Evolutionary conservation across 768 basidiomycete species (phyloP), one percentile per base, ranked within the genome.

Genomic region (Tylopilus sp.): DNA sequence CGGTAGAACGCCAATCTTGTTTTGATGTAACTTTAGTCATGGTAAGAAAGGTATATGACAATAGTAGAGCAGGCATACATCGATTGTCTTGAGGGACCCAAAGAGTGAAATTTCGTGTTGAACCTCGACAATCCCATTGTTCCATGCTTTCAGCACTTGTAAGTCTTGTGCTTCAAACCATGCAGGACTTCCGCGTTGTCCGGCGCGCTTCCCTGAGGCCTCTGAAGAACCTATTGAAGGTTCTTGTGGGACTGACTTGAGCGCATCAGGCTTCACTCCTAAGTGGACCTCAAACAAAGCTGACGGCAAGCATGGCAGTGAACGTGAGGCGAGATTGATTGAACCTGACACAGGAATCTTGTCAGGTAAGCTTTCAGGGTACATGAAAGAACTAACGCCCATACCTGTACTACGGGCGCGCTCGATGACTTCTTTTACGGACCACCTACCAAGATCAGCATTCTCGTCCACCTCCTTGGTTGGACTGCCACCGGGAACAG

Each of bases 161-260:
- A 93, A 71, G 68, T 93, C 90, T 63, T 87, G 85, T 2, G 86
- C 86, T 64, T 92, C 89, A 60, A 84, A 93, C 88, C 90, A 90
- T 1, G 86, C 76, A 13, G 86, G 82, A 21, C 62, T 59, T 44
- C 76, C 72, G 29, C 71, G 73, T 48, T 76, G 74, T 29, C 72
- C 74, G 10, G 73, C 68, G 38, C 74, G 74, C 51, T 72, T 74
- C n/a, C 65, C 67, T 14, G 69, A 57, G 10, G 64, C 56, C 4
- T 75, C 71, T 30, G 65, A 21, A 69, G 71, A 50, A 74, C 75
- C 57, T 34, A 78, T 69, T 10, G 76, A 71, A 5, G 85, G 85
- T 58, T 89, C 85, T 40, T 82, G 74, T 5, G 78, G 75, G 8
- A 85, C 85, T 6, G 80, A 82, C 64, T 81, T 78, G 34, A 92